Evolutionary conservation across 768 basidiomycete species (phyloP).

Genomic region (Leccinum rimulosum): DNA sequence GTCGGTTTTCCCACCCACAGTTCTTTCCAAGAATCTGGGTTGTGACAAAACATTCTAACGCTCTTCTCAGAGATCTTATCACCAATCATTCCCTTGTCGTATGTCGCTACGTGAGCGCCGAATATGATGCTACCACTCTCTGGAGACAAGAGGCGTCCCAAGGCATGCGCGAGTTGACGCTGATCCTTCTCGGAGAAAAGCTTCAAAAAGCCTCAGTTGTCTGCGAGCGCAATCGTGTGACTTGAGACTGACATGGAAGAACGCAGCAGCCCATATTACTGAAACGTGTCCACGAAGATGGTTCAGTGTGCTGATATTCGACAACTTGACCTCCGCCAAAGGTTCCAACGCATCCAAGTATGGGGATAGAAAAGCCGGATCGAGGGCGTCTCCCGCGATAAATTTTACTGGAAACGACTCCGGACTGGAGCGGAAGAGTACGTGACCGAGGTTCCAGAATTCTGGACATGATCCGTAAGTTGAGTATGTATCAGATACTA

Average conservation of each 20-base stretch:
- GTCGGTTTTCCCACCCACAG: conserved; percentile 22
- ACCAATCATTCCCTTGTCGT: conserved; percentile 7
- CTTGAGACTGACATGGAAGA: conserved; percentile 39
- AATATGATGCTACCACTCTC: conserved; percentile 31
- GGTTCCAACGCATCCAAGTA: conserved; percentile 20
- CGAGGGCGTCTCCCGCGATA: conserved; percentile 53
- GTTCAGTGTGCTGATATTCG: conserved; percentile 39
- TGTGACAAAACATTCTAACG: conserved; percentile 24
- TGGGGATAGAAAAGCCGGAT: conserved; percentile 41
- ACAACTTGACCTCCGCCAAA: conserved; percentile 22
- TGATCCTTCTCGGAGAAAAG: conserved; percentile 30
- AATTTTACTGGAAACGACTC: conserved; percentile 54
- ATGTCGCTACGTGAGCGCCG: conserved; percentile 25
- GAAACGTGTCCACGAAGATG: conserved; percentile 46
- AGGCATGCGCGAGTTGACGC: conserved; percentile 19
- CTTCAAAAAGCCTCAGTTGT: conserved; percentile 23
- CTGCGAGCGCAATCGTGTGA: conserved; percentile 20
- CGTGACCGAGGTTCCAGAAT: conserved; percentile 62
- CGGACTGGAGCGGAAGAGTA: conserved; percentile 53
- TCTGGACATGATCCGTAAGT: conserved; percentile 30
- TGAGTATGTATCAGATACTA: not conserved
- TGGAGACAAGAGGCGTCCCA: conserved; percentile 28
- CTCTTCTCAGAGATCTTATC: conserved; percentile 3
- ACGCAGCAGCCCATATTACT: conserved; percentile 46
- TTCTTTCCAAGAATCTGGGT: conserved; percentile 27